A percentile compares a stretch with the other conserved stretches of the same genome.
Conservation (phyloP, 108 stramenopile species). For the Hondaea fermentalgiana region DNA sequence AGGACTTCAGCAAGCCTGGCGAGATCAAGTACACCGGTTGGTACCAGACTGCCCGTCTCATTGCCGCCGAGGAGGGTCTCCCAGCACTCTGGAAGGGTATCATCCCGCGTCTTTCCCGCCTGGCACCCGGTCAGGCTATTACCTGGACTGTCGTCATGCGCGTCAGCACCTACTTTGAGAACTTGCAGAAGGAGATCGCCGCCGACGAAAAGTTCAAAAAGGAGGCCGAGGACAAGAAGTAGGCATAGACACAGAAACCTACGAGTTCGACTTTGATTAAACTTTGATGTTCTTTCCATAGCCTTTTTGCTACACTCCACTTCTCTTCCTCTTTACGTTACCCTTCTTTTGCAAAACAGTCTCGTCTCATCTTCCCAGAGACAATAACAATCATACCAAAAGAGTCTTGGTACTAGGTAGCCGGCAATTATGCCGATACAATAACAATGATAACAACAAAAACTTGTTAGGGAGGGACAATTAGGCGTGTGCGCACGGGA, state of each 20-base stretch:
- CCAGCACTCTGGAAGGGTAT: conserved; percentile 91
- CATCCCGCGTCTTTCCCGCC: conserved; percentile 81
- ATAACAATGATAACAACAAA: too few species aligned
- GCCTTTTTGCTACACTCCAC: too few species aligned
- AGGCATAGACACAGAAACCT: background rate
- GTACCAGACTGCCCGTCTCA: conserved; percentile 60
- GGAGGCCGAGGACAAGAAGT: background rate
- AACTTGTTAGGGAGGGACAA: too few species aligned
- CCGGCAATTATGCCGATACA: too few species aligned
- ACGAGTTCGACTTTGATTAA: background rate
- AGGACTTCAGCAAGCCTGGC: conserved; percentile 29
- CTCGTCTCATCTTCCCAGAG: too few species aligned
- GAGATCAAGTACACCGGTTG: conserved; percentile 77
- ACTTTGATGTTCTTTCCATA: too few species aligned
- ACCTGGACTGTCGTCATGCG: conserved; percentile 55
- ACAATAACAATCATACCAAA: too few species aligned
- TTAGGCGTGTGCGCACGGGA: too few species aligned
- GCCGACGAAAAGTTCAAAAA: background rate
- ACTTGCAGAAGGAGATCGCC: background rate
- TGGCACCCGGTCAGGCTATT: conserved; percentile 94
- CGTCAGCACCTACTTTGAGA: conserved; percentile 21
- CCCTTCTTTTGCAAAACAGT: too few species aligned
- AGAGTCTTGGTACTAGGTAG: too few species aligned
- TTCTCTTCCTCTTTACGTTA: too few species aligned
- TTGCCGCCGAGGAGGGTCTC: conserved; percentile 83